Evolutionary conservation across 441 rosid species (phyloP), one percentile per base, ranked within the genome.

Genomic region (Rhodomyrtus psidioides): DNA sequence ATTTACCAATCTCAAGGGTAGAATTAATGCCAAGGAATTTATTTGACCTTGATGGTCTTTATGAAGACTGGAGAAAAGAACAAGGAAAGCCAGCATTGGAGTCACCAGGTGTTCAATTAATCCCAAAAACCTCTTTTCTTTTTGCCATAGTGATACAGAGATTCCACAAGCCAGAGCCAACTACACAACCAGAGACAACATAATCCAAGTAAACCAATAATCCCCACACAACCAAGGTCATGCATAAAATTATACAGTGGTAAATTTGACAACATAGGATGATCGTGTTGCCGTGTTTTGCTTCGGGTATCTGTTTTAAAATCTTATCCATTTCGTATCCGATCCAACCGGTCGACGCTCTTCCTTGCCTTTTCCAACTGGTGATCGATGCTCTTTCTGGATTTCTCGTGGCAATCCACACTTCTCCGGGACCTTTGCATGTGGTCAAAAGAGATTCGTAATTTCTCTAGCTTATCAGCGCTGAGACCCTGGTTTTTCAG

Each of bases 321-420:
- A 84, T 87, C 70, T 91, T 82, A 94, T 86, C 93, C 95, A 6
- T 91, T 91, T 87, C 96, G 92, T 89, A 94, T 91, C 90, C 98
- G 93, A 85, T 97, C 98, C 97, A 97, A 92, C 91, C 97, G 93
- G 90, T 95, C 98, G 55, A 96, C 98, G 82, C 99, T 96, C 90
- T 96, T 96, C 87, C 98, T 88, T 34, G 88, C 98, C 90, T 94
- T 92, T 89, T 96, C 98, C 85, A 91, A 53, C 85, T 94, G 97
- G 84, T 92, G 94, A 86, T 97, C 99, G 6, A 94, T 92, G 90
- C 95, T 94, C 90, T 93, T 97, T 81, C 98, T 89, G 49, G 98
- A 92, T 91, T 94, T 96, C 87, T 94, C 99, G 1, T 93, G 98
- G 91, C 93, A 93, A 89, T 97, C 99, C 83, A 96, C 94, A 85